phyloP scores from a whole-genome alignment of 495 filamentous ascomycete species.

The Penicillium riverlandense region DNA sequence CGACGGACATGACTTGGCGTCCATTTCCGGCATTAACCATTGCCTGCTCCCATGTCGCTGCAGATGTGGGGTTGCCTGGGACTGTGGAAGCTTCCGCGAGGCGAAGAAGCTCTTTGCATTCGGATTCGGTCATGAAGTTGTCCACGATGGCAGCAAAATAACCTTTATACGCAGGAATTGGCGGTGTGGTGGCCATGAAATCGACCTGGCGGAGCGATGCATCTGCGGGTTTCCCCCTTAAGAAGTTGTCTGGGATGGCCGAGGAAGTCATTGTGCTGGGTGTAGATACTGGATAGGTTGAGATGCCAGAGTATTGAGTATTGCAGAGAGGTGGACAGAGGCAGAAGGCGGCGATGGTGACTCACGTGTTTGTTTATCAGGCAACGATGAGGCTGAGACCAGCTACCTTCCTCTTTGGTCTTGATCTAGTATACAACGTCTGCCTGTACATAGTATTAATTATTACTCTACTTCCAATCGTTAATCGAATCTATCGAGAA shows the following conservation, averaged over 20 bases:
- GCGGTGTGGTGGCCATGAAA: slow-evolving; percentile 37
- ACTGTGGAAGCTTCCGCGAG: slow-evolving; percentile 40
- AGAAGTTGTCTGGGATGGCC: slow-evolving; percentile 11
- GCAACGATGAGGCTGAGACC: too few species aligned
- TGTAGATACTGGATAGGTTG: neutral
- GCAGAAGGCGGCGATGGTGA: too few species aligned
- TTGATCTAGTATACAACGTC: too few species aligned
- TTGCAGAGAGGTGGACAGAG: too few species aligned
- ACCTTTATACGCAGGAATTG: slow-evolving; percentile 47
- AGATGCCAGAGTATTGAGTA: too few species aligned
- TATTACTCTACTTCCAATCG: too few species aligned
- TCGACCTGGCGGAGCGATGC: slow-evolving; percentile 35
- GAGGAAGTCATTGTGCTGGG: slow-evolving; percentile 3
- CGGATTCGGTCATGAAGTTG: slow-evolving; percentile 50
- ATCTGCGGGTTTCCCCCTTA: slow-evolving; percentile 11
- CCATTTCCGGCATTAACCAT: slow-evolving; percentile 61
- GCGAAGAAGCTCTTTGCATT: slow-evolving; percentile 51
- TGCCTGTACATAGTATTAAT: too few species aligned
- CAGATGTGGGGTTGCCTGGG: too few species aligned
- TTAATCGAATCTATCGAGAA: too few species aligned
- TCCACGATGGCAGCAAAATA: slow-evolving; percentile 58
- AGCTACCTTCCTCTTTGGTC: too few species aligned
- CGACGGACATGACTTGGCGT: slow-evolving; percentile 45
- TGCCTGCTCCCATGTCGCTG: slow-evolving; percentile 24
- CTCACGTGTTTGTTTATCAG: too few species aligned